Conservation (phyloP, 2,329 filamentous ascomycete genomes). For the Zymoseptoria brevis region DNA sequence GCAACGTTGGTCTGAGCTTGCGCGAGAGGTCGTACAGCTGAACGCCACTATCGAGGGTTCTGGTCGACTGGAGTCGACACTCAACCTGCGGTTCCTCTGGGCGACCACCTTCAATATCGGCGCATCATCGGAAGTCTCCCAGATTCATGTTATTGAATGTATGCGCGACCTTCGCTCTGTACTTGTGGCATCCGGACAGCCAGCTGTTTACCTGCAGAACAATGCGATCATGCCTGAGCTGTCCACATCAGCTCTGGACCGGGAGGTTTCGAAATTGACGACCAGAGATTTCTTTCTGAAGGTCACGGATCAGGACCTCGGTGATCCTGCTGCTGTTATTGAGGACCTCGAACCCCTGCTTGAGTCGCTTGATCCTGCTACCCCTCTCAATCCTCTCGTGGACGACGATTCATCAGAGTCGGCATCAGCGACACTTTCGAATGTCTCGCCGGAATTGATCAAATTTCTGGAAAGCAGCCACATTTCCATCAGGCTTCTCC, state of each 20-base stretch:
- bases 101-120: constrained; percentile 55
- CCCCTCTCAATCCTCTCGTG: constrained; percentile 1
- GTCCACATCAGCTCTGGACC: constrained; percentile 72
- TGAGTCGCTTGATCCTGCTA: constrained; percentile 50
- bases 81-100: constrained; percentile 58
- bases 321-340: constrained; percentile 73
- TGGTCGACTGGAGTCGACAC: constrained; percentile 27
- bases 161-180: constrained; percentile 55
- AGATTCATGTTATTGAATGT: constrained; percentile 54
- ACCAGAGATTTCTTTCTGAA: constrained; percentile 95
- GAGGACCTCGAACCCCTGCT: constrained; percentile 88
- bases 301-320: constrained; percentile 72
- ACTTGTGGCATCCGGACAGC: constrained; percentile 42
- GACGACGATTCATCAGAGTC: constrained; percentile 1
- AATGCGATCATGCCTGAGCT: constrained; percentile 84
- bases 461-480: constrained; percentile 77
- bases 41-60: constrained; percentile 19
- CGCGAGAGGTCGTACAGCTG: constrained; percentile 46
- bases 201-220: constrained; percentile 61
- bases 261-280: constrained; percentile 83
- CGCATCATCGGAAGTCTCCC: constrained; percentile 46
- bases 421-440: neutral
- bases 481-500: constrained; percentile 71
- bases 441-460: constrained; percentile 58
- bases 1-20: constrained; percentile 51